Conservation (phyloP, 768 basidiomycete species). For the Panellus pusillus region DNA sequence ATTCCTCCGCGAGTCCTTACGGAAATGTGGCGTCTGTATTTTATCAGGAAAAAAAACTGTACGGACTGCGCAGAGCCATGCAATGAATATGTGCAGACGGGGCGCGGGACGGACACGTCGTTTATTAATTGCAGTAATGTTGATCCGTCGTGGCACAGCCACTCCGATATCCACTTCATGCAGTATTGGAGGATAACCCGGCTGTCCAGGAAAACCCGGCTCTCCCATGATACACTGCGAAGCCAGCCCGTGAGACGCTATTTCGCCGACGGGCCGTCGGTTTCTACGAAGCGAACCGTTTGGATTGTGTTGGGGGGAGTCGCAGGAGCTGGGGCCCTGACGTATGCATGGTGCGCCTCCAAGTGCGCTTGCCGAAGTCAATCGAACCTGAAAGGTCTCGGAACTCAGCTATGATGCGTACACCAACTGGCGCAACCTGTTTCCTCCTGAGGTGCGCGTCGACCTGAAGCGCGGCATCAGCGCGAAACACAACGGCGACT, state of each 20-base stretch:
- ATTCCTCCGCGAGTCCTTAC: no score
- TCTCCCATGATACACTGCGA: neutral
- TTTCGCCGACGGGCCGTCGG: neutral
- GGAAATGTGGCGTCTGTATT: no score
- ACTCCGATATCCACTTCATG: neutral
- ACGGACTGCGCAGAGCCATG: no score
- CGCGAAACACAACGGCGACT: slow-evolving; percentile 13
- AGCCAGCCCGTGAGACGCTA: neutral
- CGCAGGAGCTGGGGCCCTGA: neutral
- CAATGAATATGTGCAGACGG: no score
- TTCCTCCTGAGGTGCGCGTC: slow-evolving; percentile 12
- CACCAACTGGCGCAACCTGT: slow-evolving; percentile 13
- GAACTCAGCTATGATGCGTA: slow-evolving; percentile 11
- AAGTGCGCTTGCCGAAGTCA: no score
- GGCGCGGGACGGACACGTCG: no score
- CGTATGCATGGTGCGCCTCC: slow-evolving; percentile 8
- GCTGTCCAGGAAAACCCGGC: neutral
- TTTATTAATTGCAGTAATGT: no score
- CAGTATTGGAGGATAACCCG: neutral
- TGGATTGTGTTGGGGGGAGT: slow-evolving; percentile 1
- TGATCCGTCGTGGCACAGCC: no score
- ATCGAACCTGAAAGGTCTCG: neutral
- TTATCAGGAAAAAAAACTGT: no score
- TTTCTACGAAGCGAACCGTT: neutral
- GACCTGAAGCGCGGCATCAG: slow-evolving; percentile 18